A percentile compares a stretch with the other conserved stretches of the same genome.
These are phyloP conservation scores for Aspergillus bertholletiae DNA, from an alignment of 495 filamentous ascomycete species.

Conservation along the genomic window DNA sequence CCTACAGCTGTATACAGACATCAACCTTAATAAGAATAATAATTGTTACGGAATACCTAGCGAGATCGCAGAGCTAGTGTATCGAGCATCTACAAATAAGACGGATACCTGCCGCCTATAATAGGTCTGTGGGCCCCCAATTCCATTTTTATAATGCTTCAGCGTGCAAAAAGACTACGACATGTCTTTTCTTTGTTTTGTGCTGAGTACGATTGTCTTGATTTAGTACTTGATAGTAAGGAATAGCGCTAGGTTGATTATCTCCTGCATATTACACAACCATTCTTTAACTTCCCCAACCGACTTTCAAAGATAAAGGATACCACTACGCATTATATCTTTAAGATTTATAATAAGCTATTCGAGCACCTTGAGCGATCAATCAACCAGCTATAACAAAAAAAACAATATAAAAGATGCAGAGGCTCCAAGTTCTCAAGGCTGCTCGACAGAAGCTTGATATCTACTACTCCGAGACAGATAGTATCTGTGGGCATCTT, in stretches of 20 bases:
- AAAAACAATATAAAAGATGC: slow-evolving; percentile 7
- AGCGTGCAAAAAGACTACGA: no score
- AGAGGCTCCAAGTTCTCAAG: slow-evolving; percentile 7
- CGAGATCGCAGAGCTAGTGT: no score
- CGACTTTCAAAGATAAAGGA: not conserved
- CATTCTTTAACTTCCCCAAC: not conserved
- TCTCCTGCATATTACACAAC: not conserved
- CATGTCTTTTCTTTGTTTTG: no score
- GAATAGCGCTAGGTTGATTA: not conserved
- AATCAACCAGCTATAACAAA: not conserved
- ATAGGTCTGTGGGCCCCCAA: no score
- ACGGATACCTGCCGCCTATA: no score
- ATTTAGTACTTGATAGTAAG: not conserved
- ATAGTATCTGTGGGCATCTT: slow-evolving; percentile 7
- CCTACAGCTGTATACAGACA: no score
- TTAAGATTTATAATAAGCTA: no score
- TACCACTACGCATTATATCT: no score
- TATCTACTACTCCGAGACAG: slow-evolving; percentile 14
- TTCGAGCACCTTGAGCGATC: not conserved
- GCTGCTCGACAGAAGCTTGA: not conserved
- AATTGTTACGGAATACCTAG: no score
- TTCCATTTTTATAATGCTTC: not conserved
- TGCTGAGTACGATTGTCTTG: not conserved
- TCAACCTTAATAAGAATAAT: no score
- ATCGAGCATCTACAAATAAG: no score